Evolutionary conservation across 1,139 yeast species (phyloP).

Genomic region (Geotrichum histeridarum): DNA sequence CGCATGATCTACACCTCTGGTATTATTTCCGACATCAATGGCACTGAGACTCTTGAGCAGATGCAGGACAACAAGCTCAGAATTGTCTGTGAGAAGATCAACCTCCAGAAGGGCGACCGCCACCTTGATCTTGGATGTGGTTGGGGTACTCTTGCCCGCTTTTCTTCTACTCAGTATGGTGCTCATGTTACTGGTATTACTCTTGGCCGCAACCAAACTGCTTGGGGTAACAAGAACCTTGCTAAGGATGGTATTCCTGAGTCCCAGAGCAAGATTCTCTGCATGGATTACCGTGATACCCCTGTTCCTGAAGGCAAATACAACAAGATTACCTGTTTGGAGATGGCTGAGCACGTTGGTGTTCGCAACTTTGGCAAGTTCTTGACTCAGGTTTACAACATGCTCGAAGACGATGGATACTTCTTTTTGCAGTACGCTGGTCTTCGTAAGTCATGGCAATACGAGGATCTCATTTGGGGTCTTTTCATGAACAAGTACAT

Average conservation of each 20-base stretch:
- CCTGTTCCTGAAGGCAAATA: constrained; percentile 73
- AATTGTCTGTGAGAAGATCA: constrained; percentile 82
- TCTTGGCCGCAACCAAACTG: constrained; percentile 83
- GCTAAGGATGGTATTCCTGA: constrained; percentile 60
- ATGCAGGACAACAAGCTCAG: constrained; percentile 87
- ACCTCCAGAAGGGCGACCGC: constrained; percentile 62
- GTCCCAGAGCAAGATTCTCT: constrained; percentile 70
- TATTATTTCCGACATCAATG: constrained; percentile 63
- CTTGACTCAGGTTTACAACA: constrained; percentile 72
- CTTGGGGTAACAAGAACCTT: constrained; percentile 76
- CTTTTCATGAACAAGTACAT: constrained; percentile 92
- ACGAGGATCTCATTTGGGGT: constrained; percentile 92
- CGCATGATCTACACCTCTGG: constrained; percentile 94
- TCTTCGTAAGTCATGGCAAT: constrained; percentile 88
- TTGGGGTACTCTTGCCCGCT: constrained; percentile 91
- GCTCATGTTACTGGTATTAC: constrained; percentile 88
- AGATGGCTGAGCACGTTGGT: constrained; percentile 97
- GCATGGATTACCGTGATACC: constrained; percentile 87
- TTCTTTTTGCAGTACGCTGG: constrained; percentile 90
- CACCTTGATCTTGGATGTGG: constrained; percentile 90
- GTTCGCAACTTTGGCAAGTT: constrained; percentile 75
- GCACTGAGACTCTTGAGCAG: constrained; percentile 76
- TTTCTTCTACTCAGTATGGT: constrained; percentile 75
- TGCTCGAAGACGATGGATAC: constrained; percentile 87
- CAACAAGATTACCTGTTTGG: constrained; percentile 84